A percentile compares a stretch with the other conserved stretches of the same genome.
These are phyloP conservation scores for Penicillium verrucosum DNA, from an alignment of 2,329 filamentous ascomycete species.

Conservation along the genomic window DNA sequence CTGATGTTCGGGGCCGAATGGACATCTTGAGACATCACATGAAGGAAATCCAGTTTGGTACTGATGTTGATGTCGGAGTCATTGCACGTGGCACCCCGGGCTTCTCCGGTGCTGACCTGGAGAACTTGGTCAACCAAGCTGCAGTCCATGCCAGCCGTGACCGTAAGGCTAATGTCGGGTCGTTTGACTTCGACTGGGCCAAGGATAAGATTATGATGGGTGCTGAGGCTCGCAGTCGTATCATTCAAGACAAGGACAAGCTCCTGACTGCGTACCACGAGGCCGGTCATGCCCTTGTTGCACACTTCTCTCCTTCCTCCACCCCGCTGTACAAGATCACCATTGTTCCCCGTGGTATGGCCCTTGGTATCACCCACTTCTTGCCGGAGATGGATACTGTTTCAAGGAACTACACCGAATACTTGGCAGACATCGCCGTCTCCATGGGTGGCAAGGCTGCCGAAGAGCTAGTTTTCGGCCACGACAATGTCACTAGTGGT, in stretches of 20 bases:
- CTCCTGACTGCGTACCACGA: conserved; percentile 95
- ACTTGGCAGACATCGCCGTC: conserved; percentile 74
- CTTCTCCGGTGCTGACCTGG: conserved; percentile 90
- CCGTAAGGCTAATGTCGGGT: conserved; percentile 70
- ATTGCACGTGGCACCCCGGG: conserved; percentile 86
- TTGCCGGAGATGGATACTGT: conserved; percentile 92
- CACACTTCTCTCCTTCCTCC: conserved; percentile 73
- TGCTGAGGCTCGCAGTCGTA: conserved; percentile 81
- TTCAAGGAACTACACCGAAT: conserved; percentile 80
- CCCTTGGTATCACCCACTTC: conserved; percentile 81
- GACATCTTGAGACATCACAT: conserved; percentile 92
- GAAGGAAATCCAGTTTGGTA: conserved; percentile 77
- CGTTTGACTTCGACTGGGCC: conserved; percentile 89
- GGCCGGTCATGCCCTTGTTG: conserved; percentile 89
- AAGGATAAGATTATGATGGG: conserved; percentile 99
- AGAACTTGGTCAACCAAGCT: conserved; percentile 95
- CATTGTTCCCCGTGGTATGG: conserved; percentile 84
- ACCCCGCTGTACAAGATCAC: conserved; percentile 93
- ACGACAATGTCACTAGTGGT: conserved; percentile 87
- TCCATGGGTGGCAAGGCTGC: conserved; percentile 81
- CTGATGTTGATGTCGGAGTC: conserved; percentile 76
- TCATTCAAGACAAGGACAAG: conserved; percentile 91
- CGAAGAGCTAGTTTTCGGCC: conserved; percentile 86
- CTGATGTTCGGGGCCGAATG: conserved; percentile 88
- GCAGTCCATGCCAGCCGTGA: conserved; percentile 90